Evolutionary conservation across 2,329 filamentous ascomycete genomes (phyloP).

Genomic region (Monosporascus sp.): DNA sequence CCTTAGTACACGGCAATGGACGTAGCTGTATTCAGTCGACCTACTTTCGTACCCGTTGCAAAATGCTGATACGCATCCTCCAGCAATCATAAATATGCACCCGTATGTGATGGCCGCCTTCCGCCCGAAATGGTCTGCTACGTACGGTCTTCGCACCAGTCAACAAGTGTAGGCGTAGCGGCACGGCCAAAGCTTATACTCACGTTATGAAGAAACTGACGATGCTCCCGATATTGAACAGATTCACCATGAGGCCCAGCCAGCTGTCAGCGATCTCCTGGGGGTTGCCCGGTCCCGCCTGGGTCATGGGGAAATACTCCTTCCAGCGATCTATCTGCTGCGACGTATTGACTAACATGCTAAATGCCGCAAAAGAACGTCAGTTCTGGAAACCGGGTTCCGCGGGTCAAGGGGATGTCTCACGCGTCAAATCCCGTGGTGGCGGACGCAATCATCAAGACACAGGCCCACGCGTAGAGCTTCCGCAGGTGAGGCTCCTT

Average conservation of each 20-base stretch:
- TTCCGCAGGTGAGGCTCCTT: constrained; percentile 51
- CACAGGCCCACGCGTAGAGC: constrained; percentile 46
- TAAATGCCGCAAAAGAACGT: constrained; percentile 1
- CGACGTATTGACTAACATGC: constrained; percentile 53
- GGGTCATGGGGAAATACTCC: constrained; percentile 37
- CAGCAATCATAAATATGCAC: constrained; percentile 45
- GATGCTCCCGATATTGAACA: constrained; percentile 36
- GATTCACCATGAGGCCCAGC: constrained; percentile 32
- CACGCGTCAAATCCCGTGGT: constrained; percentile 58
- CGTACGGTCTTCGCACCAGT: constrained; percentile 30
- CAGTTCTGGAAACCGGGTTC: not conserved
- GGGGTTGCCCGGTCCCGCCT: constrained; percentile 30
- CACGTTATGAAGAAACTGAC: constrained; percentile 32
- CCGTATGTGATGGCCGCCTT: constrained; percentile 47
- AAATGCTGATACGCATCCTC: constrained; percentile 41
- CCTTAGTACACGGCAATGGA: constrained; percentile 14
- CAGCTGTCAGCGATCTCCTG: constrained; percentile 32
- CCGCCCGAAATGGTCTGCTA: constrained; percentile 46
- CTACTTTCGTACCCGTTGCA: constrained; percentile 35
- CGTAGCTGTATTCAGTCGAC: constrained; percentile 1
- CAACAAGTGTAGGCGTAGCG: not conserved
- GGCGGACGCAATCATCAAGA: constrained; percentile 55
- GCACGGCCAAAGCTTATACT: constrained; percentile 2
- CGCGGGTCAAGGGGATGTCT: not conserved
- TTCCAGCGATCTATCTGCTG: constrained; percentile 53